Conservation (phyloP, 2,329 filamentous ascomycete species). For the Volutella citrinella region DNA sequence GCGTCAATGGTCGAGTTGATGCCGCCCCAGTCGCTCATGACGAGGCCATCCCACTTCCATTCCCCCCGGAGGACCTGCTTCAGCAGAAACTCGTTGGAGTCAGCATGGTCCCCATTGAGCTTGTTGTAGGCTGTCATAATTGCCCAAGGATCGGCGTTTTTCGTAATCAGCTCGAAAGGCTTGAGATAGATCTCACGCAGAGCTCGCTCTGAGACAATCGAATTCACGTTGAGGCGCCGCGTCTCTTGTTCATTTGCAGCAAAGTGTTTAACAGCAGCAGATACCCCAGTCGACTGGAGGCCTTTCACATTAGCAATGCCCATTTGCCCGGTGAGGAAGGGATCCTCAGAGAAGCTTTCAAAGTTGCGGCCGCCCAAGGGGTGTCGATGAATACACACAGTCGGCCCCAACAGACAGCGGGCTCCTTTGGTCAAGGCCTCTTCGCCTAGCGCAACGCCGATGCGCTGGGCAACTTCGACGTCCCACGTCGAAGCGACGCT, state of each 20-base stretch:
- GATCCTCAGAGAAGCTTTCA: slow-evolving; percentile 27
- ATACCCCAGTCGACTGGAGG: slow-evolving; percentile 33
- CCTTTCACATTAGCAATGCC: slow-evolving; percentile 27
- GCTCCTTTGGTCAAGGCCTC: slow-evolving; percentile 56
- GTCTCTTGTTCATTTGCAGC: slow-evolving; percentile 33
- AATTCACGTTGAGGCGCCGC: slow-evolving; percentile 6
- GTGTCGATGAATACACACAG: slow-evolving; percentile 35
- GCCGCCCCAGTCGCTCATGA: slow-evolving; percentile 18
- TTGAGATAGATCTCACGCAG: slow-evolving; percentile 20
- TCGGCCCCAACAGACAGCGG: slow-evolving; percentile 51
- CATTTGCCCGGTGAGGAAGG: slow-evolving; percentile 34
- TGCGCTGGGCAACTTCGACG: slow-evolving; percentile 47
- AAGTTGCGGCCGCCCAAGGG: slow-evolving; percentile 39
- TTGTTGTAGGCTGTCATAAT: slow-evolving; percentile 24
- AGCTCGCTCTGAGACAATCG: slow-evolving; percentile 5
- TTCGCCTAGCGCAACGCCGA: slow-evolving; percentile 56
- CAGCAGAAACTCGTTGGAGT: slow-evolving; percentile 8
- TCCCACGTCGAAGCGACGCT: slow-evolving; percentile 60
- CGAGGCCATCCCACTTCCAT: slow-evolving; percentile 27
- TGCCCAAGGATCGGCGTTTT: slow-evolving; percentile 32
- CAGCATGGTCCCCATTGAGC: slow-evolving; percentile 37
- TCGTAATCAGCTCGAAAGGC: slow-evolving; percentile 34
- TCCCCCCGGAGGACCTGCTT: slow-evolving; percentile 28
- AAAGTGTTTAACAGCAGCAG: slow-evolving; percentile 34
- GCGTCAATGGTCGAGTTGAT: slow-evolving; percentile 18